These are phyloP conservation scores for Trichoderma cornu-damae DNA, from an alignment of 2,329 filamentous ascomycete species.

Conservation along the genomic window DNA sequence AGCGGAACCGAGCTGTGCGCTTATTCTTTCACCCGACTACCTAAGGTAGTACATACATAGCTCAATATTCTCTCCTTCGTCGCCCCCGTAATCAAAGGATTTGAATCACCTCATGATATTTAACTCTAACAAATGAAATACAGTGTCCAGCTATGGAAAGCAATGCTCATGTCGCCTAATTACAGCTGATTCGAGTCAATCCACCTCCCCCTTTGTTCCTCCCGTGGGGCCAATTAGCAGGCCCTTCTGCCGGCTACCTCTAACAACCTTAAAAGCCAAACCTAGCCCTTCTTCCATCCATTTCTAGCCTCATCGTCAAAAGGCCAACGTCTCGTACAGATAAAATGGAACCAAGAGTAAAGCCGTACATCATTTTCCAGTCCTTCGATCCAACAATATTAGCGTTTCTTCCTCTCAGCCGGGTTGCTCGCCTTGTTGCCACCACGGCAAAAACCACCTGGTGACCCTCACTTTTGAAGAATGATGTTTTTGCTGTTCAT, in stretches of 20 bases:
- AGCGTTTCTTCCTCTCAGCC: neutral
- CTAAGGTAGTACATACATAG: too few relatives aligned
- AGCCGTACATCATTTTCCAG: conserved; percentile 9
- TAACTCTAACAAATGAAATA: conserved; percentile 18
- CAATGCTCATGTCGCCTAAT: conserved; percentile 15
- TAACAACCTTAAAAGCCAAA: neutral
- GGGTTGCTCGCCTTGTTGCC: neutral
- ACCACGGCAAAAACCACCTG: too few relatives aligned
- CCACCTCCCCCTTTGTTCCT: neutral
- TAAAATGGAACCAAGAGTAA: conserved; percentile 17
- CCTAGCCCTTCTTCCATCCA: neutral
- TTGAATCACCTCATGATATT: conserved; percentile 11
- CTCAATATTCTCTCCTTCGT: too few relatives aligned
- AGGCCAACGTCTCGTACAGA: conserved; percentile 18
- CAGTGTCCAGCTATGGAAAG: conserved; percentile 19
- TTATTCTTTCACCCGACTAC: conserved; percentile 15
- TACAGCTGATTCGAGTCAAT: conserved; percentile 6
- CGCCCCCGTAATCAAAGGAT: neutral
- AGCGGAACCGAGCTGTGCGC: neutral
- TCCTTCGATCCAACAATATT: conserved; percentile 18
- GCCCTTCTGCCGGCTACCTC: neutral
- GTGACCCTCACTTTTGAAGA: neutral
- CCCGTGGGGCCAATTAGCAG: neutral
- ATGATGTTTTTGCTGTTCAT: neutral
- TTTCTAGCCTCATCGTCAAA: neutral